Conservation (phyloP, 768 basidiomycete genomes). For the Boletus tomentosulus region DNA sequence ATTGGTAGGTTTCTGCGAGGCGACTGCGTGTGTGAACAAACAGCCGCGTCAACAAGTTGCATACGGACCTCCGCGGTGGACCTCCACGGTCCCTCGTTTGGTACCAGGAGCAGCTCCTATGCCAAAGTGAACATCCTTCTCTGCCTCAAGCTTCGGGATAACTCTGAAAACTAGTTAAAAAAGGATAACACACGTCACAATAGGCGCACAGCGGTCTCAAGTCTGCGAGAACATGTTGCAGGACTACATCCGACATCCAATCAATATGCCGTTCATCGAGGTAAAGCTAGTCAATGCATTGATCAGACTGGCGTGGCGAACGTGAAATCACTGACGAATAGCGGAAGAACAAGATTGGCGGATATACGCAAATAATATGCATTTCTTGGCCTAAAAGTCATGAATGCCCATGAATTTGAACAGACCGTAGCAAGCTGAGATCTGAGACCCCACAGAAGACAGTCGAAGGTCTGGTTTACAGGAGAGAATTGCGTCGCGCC, state of each 20-base stretch:
- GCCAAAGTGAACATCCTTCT: conserved; percentile 44
- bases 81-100: conserved; percentile 73
- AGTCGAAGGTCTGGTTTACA: no score
- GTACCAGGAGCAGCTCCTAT: conserved; percentile 39
- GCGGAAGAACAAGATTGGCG: conserved; percentile 63
- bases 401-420: conserved; percentile 19
- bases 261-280: conserved; percentile 82
- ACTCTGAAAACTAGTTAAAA: conserved; percentile 41
- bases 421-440: no score
- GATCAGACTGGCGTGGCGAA: conserved; percentile 5
- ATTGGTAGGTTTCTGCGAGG: conserved; percentile 74
- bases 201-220: conserved; percentile 62
- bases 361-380: conserved; percentile 82
- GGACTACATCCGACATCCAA: conserved; percentile 85
- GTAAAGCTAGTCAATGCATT: conserved; percentile 51
- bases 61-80: conserved; percentile 71
- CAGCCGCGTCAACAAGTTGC: neutral
- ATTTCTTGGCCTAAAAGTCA: conserved; percentile 72
- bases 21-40: conserved; percentile 4
- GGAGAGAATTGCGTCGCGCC: no score
- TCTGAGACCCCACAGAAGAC: no score
- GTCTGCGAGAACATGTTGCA: conserved; percentile 79
- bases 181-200: neutral
- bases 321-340: conserved; percentile 52
- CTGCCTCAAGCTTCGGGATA: conserved; percentile 59